Conservation (phyloP, 495 filamentous ascomycete species). For the Saxophila tyrrhenica region DNA sequence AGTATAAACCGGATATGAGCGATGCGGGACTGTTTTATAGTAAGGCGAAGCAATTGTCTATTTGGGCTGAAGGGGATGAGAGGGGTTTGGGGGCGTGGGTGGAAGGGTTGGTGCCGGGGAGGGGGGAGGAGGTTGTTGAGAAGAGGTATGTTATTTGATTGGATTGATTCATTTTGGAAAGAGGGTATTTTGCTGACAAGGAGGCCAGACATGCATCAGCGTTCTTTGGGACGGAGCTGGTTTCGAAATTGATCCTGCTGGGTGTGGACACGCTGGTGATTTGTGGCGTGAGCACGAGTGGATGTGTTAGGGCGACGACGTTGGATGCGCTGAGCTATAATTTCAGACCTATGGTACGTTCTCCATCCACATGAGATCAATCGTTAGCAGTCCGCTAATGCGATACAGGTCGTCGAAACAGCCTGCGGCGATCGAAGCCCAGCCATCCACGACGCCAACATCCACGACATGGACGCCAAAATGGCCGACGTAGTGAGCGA, state of each 20-base stretch:
- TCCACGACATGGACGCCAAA: conserved; percentile 31
- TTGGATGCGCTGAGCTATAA: conserved; percentile 27
- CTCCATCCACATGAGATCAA: no score
- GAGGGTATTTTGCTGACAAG: no score
- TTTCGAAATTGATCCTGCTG: conserved; percentile 21
- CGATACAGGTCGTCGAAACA: conserved; percentile 25
- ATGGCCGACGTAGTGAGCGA: conserved; percentile 31
- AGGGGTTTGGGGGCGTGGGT: conserved; percentile 25
- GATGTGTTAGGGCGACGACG: conserved; percentile 29
- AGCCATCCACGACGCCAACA: conserved; percentile 28
- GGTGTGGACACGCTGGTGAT: conserved; percentile 31
- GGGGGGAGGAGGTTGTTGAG: conserved; percentile 25
- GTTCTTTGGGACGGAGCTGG: conserved; percentile 33
- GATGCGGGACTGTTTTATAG: conserved; percentile 28
- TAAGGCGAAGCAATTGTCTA: conserved; percentile 25
- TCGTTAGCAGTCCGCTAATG: no score
- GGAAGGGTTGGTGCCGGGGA: conserved; percentile 23
- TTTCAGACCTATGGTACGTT: background rate
- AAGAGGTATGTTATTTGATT: conserved; percentile 20
- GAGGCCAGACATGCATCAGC: conserved; percentile 26
- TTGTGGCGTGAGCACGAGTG: conserved; percentile 30
- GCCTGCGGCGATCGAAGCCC: conserved; percentile 31
- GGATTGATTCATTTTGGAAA: no score
- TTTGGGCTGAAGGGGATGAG: conserved; percentile 30
- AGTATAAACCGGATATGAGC: conserved; percentile 26